phyloP scores from a whole-genome alignment of 2,329 filamentous ascomycete genomes.

The Aspergillus arachidicola region DNA sequence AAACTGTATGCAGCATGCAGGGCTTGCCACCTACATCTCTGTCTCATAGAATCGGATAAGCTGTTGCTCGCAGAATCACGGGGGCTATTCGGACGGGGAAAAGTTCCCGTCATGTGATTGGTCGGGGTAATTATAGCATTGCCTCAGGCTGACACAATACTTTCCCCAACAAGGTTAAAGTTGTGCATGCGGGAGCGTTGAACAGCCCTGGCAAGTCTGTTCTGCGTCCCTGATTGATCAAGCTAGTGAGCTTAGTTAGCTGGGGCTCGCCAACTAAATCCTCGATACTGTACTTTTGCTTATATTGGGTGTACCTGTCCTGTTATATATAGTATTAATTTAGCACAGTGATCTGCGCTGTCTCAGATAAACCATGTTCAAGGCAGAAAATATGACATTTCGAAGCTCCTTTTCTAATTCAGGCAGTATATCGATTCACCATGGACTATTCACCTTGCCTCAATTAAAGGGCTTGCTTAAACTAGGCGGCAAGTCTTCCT shows the following conservation, averaged over 20 bases:
- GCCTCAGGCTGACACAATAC: not conserved
- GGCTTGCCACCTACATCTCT: not conserved
- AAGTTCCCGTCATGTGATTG: constrained; percentile 3
- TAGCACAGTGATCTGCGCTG: not conserved
- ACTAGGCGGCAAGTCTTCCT: constrained; percentile 62
- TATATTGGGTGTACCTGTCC: too few species aligned
- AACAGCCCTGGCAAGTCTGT: too few species aligned
- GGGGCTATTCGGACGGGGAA: not conserved
- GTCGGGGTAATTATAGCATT: not conserved
- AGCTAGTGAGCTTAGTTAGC: too few species aligned
- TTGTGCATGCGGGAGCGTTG: not conserved
- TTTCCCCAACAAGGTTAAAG: not conserved
- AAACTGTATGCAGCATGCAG: not conserved
- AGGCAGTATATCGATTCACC: not conserved
- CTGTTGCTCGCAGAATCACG: not conserved
- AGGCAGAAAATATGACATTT: not conserved
- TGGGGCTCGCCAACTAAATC: not conserved
- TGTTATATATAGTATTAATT: too few species aligned
- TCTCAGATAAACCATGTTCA: not conserved
- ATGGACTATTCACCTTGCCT: not conserved
- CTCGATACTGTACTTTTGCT: not conserved
- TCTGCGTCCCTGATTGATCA: too few species aligned
- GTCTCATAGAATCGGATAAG: not conserved
- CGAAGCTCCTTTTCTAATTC: not conserved
- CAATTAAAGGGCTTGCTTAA: not conserved